phyloP scores from a whole-genome alignment of 257 asterid genomes.

The Solanum phureja region DNA sequence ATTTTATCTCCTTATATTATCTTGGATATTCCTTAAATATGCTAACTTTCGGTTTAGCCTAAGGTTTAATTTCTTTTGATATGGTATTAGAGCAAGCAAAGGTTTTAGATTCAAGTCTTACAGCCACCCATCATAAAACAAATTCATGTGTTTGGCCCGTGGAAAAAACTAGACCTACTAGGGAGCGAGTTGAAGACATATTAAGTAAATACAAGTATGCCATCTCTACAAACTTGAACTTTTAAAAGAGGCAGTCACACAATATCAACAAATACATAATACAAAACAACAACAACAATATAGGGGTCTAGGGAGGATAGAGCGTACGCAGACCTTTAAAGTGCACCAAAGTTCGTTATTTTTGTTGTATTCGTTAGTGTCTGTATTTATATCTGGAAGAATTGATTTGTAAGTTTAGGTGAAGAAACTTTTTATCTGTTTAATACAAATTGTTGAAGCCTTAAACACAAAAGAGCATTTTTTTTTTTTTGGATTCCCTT shows the following conservation, averaged over 20 bases:
- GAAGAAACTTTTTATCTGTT: not conserved
- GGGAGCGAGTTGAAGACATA: not conserved
- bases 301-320: not conserved
- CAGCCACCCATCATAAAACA: not conserved
- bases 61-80: not conserved
- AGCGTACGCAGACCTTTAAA: not conserved
- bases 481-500: not conserved
- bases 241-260: not conserved
- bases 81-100: not conserved
- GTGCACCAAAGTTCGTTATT: not conserved
- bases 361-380: not conserved
- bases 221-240: not conserved
- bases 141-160: not conserved
- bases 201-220: not conserved
- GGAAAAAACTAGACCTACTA: not conserved
- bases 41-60: not conserved
- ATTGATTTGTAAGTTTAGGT: not conserved
- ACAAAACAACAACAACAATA: not conserved
- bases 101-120: not conserved
- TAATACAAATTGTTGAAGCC: not conserved
- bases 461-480: not conserved
- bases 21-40: not conserved
- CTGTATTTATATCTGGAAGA: not conserved
- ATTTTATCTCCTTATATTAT: not conserved
- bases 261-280: not conserved